Percentiles rank a stretch among this genome's conserved stretches.
Conservation (phyloP, 2,329 filamentous ascomycete genomes). For the Tolypocladium endophyticum region DNA sequence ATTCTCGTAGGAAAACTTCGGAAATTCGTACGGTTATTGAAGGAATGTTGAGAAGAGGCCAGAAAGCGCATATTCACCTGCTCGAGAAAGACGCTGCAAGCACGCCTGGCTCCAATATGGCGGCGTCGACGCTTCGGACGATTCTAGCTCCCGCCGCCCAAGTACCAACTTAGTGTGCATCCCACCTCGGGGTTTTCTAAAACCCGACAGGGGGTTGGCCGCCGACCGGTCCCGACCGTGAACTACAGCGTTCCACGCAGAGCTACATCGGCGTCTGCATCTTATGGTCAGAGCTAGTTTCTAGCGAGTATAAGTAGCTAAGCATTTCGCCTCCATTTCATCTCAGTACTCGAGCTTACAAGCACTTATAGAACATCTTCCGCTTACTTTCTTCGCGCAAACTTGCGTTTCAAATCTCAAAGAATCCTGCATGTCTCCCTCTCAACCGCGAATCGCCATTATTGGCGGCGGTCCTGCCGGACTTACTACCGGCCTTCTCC, state of each 20-base stretch:
- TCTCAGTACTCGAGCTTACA: neutral
- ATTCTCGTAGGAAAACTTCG: too few species aligned
- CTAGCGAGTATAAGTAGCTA: neutral
- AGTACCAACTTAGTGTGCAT: neutral
- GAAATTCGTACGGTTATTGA: too few species aligned
- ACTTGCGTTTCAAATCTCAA: neutral
- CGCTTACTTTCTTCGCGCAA: neutral
- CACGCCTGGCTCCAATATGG: too few species aligned
- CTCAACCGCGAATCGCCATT: constrained; percentile 25
- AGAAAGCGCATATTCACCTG: too few species aligned
- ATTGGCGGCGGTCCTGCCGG: constrained; percentile 34
- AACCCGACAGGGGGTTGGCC: neutral
- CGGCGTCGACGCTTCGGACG: neutral
- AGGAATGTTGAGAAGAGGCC: too few species aligned
- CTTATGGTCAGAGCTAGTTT: neutral
- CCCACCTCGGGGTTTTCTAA: neutral
- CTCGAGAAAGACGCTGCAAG: too few species aligned
- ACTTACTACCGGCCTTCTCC: constrained; percentile 33
- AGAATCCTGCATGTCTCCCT: constrained; percentile 12
- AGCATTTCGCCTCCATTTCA: neutral
- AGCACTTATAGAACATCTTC: neutral
- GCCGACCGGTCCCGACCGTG: neutral
- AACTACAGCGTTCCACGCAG: neutral
- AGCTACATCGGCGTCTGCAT: too few species aligned
- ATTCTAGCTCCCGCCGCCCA: neutral